Conservation (phyloP, 2,329 filamentous ascomycete genomes). For the Aureobasidium musti region DNA sequence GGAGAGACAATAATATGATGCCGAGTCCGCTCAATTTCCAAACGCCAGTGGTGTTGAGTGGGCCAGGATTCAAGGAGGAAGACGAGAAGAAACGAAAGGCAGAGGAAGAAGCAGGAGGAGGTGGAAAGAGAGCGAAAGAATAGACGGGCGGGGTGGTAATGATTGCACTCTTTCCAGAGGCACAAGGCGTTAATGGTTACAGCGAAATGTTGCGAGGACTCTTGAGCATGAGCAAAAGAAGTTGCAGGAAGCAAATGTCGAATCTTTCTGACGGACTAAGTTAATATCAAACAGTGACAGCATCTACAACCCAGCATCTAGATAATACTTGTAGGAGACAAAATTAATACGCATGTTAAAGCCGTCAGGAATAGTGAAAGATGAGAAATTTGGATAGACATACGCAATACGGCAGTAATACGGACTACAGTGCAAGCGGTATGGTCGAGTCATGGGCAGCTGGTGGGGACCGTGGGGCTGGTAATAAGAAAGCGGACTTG, state of each 20-base stretch:
- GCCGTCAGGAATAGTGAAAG: not conserved
- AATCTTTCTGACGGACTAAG: not conserved
- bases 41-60: slow-evolving; percentile 63
- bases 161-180: not conserved
- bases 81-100: slow-evolving; percentile 35
- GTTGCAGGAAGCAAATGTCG: not conserved
- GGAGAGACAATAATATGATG: slow-evolving; percentile 73
- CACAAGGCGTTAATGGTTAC: not conserved
- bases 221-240: slow-evolving; percentile 10
- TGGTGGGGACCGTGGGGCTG: not conserved
- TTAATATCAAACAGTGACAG: not conserved
- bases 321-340: not conserved
- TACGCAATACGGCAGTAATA: slow-evolving; percentile 14
- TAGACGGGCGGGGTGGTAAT: slow-evolving; percentile 4
- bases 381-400: not conserved
- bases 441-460: slow-evolving; percentile 11
- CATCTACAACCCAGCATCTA: slow-evolving; percentile 6
- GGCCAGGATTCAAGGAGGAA: slow-evolving; percentile 39
- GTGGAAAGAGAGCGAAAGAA: slow-evolving; percentile 35
- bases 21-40: slow-evolving; percentile 92
- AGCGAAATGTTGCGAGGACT: not conserved
- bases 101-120: slow-evolving; percentile 35
- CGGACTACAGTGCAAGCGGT: not conserved
- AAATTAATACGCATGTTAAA: not conserved
- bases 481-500: slow-evolving; percentile 5